Evolutionary conservation across 2,329 filamentous ascomycete genomes (phyloP).

Genomic region (Fusarium domesticum): DNA sequence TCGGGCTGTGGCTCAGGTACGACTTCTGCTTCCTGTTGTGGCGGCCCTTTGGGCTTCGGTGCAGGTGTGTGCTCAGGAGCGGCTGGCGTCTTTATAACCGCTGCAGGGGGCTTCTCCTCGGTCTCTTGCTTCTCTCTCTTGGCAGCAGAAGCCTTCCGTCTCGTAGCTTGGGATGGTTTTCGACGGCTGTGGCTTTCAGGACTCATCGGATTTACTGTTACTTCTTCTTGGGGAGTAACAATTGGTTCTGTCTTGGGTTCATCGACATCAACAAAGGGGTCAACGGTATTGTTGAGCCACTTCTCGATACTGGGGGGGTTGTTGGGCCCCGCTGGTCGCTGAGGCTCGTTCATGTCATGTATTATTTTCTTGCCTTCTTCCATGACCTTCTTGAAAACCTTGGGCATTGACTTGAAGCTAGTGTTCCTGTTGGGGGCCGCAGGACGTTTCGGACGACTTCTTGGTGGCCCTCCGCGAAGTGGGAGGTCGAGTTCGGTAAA

Average conservation of each 20-base stretch:
- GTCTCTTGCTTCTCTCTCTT: slow-evolving; percentile 19
- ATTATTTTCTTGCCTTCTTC: slow-evolving; percentile 64
- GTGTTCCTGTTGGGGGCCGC: slow-evolving; percentile 46
- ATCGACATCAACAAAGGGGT: slow-evolving; percentile 61
- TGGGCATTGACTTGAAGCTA: slow-evolving; percentile 60
- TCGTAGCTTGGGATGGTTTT: slow-evolving; percentile 27
- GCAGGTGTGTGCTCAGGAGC: slow-evolving; percentile 7
- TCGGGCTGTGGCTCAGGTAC: slow-evolving; percentile 5
- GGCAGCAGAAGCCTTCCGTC: slow-evolving; percentile 19
- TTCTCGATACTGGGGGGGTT: slow-evolving; percentile 63
- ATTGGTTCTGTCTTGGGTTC: slow-evolving; percentile 16
- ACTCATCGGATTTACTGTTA: slow-evolving; percentile 13
- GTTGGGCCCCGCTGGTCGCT: slow-evolving; percentile 48
- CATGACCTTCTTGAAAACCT: slow-evolving; percentile 62
- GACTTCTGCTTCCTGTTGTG: slow-evolving; percentile 3
- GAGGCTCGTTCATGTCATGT: slow-evolving; percentile 57
- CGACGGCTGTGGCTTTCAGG: slow-evolving; percentile 23
- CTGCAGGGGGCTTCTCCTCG: slow-evolving; percentile 8
- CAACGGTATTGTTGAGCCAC: slow-evolving; percentile 61
- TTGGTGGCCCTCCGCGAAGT: slow-evolving; percentile 45
- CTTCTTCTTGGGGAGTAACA: slow-evolving; percentile 12
- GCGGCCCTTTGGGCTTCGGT: slow-evolving; percentile 5
- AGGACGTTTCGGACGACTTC: slow-evolving; percentile 37
- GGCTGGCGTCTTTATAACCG: slow-evolving; percentile 5
- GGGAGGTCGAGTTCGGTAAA: slow-evolving; percentile 63